These are phyloP conservation scores for Oidium heveae DNA, from an alignment of 2,329 filamentous ascomycete genomes.

Conservation along the genomic window DNA sequence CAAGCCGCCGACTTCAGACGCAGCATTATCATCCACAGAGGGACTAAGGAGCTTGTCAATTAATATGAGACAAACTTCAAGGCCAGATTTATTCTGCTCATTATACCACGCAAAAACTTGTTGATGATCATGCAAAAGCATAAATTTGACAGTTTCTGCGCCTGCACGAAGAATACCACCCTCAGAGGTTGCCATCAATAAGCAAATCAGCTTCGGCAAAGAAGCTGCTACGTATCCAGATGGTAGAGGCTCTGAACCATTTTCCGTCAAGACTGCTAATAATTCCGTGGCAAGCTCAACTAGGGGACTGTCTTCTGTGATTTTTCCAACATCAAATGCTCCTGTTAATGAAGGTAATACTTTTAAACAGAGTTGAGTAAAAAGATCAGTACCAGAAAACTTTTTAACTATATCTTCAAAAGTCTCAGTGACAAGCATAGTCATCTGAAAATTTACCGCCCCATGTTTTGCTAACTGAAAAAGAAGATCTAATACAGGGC, in stretches of 20 bases:
- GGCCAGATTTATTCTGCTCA: slow-evolving; percentile 50
- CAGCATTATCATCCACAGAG: slow-evolving; percentile 71
- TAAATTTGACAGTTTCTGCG: slow-evolving; percentile 66
- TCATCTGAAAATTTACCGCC: slow-evolving; percentile 74
- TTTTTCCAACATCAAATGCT: slow-evolving; percentile 65
- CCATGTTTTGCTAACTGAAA: slow-evolving; percentile 78
- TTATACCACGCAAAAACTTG: slow-evolving; percentile 79
- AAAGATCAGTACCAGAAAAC: slow-evolving; percentile 43
- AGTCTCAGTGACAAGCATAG: slow-evolving; percentile 63
- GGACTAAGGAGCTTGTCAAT: slow-evolving; percentile 75
- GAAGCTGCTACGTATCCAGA: slow-evolving; percentile 62
- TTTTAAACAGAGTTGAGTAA: slow-evolving; percentile 56
- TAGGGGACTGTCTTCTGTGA: slow-evolving; percentile 65
- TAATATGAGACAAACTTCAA: slow-evolving; percentile 74
- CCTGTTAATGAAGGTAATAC: slow-evolving; percentile 70
- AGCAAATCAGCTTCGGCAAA: slow-evolving; percentile 63
- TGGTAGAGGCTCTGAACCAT: slow-evolving; percentile 66
- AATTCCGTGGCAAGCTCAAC: slow-evolving; percentile 72
- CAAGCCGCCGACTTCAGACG: slow-evolving; percentile 84
- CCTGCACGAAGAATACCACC: slow-evolving; percentile 71
- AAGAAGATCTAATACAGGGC: slow-evolving; percentile 55
- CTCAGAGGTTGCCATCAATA: slow-evolving; percentile 65
- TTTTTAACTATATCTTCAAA: slow-evolving; percentile 67
- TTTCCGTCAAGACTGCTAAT: slow-evolving; percentile 53
- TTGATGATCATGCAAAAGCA: slow-evolving; percentile 69